Base-by-base conservation (phyloP, 23 red algal genomes). In the Gracilaria vermiculophylla region DNA sequence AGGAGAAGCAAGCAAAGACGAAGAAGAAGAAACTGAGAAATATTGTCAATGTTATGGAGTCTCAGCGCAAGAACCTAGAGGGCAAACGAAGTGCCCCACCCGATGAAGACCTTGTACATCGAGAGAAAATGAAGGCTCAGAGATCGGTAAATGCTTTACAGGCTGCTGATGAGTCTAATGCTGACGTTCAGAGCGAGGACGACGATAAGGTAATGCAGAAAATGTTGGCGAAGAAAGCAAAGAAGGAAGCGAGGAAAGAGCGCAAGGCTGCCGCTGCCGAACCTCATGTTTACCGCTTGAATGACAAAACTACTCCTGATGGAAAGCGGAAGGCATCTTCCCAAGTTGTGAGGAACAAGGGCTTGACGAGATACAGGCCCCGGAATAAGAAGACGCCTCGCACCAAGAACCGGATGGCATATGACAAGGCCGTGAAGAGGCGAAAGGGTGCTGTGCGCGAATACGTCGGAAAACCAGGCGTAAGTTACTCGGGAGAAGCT, bases 141-240 rank as follows among this genome's bases (percentile, higher is more conserved):
- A 47, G 20, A 21, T 50, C 19, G 12, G 32, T 53, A 0, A 24
- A 31, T 24, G 24, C n/a, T 76, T n/a, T 10, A 35, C 29, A 31
- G 14, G 40, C 35, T 11, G 50, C 20, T 6, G 50, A 20, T 21
- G 9, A 35, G 57, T n/a, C 6, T n/a, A 6, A n/a, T 74, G 54
- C 24, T 3, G 27, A 17, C 11, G 36, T 41, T 52, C 45, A 40
- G 17, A 37, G 14, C 28, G 74, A 81, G 12, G 76, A 91, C 60
- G 87, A 91, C 62, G 66, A 81, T 60, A 43, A 71, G 34, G 74
- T 91, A 11, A 81, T 81, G 87, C 44, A 69, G 14, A 49, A 48
- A 43, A 91, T 91, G 87, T 8, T 91, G 17, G 87, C 74, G 12
- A 91, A 91, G 61, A 91, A 91, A 60, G 87, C 54, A 37, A 80